A percentile compares a stretch with the other conserved stretches of the same genome.
These are phyloP conservation scores for Kodamaea kakaduensis DNA, from an alignment of 805 yeast genomes.

Conservation along the genomic window DNA sequence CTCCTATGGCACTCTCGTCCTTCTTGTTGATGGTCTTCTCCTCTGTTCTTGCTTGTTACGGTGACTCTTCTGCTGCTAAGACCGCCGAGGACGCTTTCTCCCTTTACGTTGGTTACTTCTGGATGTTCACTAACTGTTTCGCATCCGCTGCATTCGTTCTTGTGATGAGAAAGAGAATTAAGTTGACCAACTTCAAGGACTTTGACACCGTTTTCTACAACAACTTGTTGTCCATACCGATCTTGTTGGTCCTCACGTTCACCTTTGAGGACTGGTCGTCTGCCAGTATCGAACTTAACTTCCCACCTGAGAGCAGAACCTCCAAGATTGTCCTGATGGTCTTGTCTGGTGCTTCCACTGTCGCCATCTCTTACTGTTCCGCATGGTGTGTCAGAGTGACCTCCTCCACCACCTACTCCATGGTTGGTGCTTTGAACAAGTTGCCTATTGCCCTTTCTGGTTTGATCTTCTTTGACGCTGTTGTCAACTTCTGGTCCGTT, in stretches of 20 bases:
- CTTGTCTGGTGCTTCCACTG: slow-evolving; percentile 89
- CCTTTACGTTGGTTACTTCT: slow-evolving; percentile 73
- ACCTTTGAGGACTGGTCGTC: slow-evolving; percentile 91
- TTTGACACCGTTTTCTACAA: slow-evolving; percentile 98
- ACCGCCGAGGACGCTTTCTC: slow-evolving; percentile 42
- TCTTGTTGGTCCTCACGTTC: slow-evolving; percentile 70
- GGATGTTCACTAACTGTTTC: slow-evolving; percentile 96
- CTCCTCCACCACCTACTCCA: slow-evolving; percentile 95
- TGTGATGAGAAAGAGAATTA: slow-evolving; percentile 95
- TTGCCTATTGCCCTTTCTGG: slow-evolving; percentile 97
- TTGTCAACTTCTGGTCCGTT: slow-evolving; percentile 88
- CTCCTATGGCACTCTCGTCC: slow-evolving; percentile 84
- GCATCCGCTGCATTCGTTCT: slow-evolving; percentile 91
- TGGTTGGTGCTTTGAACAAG: slow-evolving; percentile 99
- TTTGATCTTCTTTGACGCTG: slow-evolving; percentile 89
- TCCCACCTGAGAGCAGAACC: slow-evolving; percentile 67
- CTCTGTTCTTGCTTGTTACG: slow-evolving; percentile 92
- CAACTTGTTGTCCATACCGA: slow-evolving; percentile 90
- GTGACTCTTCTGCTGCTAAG: slow-evolving; percentile 54
- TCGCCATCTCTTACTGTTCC: slow-evolving; percentile 96
- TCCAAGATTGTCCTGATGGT: slow-evolving; percentile 79
- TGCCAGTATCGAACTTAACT: slow-evolving; percentile 67
- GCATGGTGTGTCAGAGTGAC: slow-evolving; percentile 99
- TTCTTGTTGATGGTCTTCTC: slow-evolving; percentile 91
- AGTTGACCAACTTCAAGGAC: slow-evolving; percentile 94